phyloP scores from a whole-genome alignment of 805 yeast species.

The Candida parachauliodes region DNA sequence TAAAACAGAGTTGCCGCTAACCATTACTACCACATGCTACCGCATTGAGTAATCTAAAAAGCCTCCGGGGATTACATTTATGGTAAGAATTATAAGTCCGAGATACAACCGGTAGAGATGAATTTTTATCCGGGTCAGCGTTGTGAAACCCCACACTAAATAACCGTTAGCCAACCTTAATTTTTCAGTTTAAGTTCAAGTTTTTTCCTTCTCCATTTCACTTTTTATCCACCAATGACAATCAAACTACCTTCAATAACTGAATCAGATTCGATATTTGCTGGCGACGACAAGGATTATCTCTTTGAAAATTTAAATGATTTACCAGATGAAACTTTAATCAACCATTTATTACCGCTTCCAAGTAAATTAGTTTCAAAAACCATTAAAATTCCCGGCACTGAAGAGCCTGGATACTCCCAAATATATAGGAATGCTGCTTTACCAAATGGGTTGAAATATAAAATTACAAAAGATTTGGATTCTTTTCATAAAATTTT shows the following conservation, averaged over 20 bases:
- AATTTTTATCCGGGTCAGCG: too few species aligned
- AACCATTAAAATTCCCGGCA: constrained; percentile 15
- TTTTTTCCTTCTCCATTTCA: too few species aligned
- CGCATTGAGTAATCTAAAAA: too few species aligned
- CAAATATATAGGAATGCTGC: constrained; percentile 28
- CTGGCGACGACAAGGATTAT: constrained; percentile 9
- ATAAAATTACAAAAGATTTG: constrained; percentile 27
- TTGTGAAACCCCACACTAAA: too few species aligned
- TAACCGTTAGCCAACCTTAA: too few species aligned
- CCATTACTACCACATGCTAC: too few species aligned
- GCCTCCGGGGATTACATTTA: too few species aligned
- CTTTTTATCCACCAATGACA: not conserved
- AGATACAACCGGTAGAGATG: too few species aligned
- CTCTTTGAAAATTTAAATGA: constrained; percentile 10
- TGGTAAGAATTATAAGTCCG: too few species aligned
- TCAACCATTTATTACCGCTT: constrained; percentile 10
- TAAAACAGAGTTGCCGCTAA: too few species aligned
- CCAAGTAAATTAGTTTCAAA: constrained; percentile 1
- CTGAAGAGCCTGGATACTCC: constrained; percentile 22
- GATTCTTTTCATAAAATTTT: constrained; percentile 37
- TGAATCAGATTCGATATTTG: constrained; percentile 7
- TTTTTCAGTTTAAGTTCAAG: too few species aligned
- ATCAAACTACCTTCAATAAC: constrained; percentile 11
- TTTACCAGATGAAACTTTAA: constrained; percentile 9
- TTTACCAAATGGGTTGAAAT: constrained; percentile 20